Evolutionary conservation across 441 rosid genomes (phyloP).

Genomic region (Isatis lusitanica): DNA sequence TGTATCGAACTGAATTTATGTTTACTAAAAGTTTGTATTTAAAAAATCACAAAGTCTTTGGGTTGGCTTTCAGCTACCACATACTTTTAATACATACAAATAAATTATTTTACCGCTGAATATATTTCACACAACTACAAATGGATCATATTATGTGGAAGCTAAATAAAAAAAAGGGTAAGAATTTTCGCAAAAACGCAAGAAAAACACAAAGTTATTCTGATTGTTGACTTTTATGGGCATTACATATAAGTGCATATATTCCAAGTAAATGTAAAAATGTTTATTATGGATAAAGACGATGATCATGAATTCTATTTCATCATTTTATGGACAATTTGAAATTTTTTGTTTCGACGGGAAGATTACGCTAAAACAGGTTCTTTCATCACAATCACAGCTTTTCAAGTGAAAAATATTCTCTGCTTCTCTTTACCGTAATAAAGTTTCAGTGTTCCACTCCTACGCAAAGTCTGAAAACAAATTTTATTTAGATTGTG

Average conservation of each 20-base stretch:
- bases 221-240: neutral
- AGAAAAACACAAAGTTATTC: neutral
- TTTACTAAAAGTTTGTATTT: no score
- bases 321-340: neutral
- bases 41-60: no score
- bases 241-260: neutral
- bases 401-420: conserved; percentile 62
- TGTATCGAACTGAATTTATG: no score
- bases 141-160: neutral
- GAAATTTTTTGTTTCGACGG: neutral
- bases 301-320: neutral
- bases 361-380: conserved; percentile 41
- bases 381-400: conserved; percentile 67
- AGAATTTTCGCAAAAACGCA: neutral
- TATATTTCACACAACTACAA: neutral
- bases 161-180: neutral
- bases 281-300: neutral
- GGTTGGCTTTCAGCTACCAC: neutral
- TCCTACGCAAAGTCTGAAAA: conserved; percentile 56
- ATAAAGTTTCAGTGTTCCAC: conserved; percentile 50
- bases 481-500: neutral
- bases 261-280: neutral
- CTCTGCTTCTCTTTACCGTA: conserved; percentile 48
- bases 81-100: neutral
- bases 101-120: neutral